A percentile compares a stretch with the other conserved stretches of the same genome.
Evolutionary conservation across 768 basidiomycete species (phyloP).

Genomic region (Rhizopogon vulgaris): DNA sequence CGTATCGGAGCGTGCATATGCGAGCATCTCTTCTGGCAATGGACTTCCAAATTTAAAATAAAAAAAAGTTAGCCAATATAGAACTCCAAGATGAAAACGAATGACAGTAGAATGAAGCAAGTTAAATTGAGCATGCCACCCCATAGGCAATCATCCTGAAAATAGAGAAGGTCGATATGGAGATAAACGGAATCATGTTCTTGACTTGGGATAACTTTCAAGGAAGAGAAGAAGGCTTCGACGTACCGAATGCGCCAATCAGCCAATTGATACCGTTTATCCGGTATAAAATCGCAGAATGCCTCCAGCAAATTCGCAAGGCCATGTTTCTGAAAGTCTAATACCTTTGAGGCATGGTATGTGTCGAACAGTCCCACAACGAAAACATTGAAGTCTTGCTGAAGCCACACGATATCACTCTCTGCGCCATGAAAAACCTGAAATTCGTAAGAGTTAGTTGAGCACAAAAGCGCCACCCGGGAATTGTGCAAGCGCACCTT

Average conservation of each 20-base stretch:
- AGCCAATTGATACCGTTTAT: constrained; percentile 94
- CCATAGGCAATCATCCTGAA: too few relatives aligned
- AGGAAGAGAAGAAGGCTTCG: neutral
- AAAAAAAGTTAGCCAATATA: neutral
- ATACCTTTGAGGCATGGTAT: constrained; percentile 83
- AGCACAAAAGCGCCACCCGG: neutral
- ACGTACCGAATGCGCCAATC: constrained; percentile 91
- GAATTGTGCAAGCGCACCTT: constrained; percentile 50
- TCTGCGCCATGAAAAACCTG: constrained; percentile 95
- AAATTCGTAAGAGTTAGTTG: neutral
- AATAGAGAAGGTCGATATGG: neutral
- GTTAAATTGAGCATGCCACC: too few relatives aligned
- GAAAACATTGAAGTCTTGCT: constrained; percentile 92
- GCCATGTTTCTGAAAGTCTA: constrained; percentile 81
- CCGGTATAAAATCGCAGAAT: constrained; percentile 86
- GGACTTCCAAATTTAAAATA: constrained; percentile 39
- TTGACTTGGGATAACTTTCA: neutral
- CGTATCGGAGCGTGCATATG: constrained; percentile 93
- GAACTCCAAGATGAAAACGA: neutral
- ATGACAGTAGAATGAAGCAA: neutral
- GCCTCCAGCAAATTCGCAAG: constrained; percentile 79
- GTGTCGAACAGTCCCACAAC: constrained; percentile 97
- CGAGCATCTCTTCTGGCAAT: constrained; percentile 80
- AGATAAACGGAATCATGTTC: too few relatives aligned
- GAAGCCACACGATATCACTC: constrained; percentile 92